phyloP scores from a whole-genome alignment of 164 flowering plant species.

The Liriodendron chinense region DNA sequence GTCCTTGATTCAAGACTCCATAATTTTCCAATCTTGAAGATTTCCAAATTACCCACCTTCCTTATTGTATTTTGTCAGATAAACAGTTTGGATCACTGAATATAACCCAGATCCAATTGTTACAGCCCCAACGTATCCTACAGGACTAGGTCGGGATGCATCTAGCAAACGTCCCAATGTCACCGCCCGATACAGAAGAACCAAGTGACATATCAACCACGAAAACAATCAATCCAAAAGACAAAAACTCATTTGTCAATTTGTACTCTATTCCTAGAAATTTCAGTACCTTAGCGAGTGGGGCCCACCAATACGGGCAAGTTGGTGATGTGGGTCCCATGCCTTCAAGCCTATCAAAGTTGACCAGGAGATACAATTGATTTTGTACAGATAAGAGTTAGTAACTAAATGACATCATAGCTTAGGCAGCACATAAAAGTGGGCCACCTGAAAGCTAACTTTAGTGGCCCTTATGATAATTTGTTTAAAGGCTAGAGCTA shows the following conservation, averaged over 20 bases:
- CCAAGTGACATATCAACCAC: background rate
- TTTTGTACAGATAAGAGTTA: background rate
- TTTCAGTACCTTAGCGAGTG: background rate
- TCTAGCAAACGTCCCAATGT: background rate
- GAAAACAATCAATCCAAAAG: background rate
- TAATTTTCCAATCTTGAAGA: no score
- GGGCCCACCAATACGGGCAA: background rate
- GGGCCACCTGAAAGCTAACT: background rate
- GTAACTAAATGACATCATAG: background rate
- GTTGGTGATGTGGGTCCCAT: background rate
- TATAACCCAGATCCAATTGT: no score
- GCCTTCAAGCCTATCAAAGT: background rate
- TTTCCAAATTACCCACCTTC: no score
- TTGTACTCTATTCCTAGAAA: background rate
- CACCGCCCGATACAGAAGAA: background rate
- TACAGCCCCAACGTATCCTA: no score
- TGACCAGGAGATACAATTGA: background rate
- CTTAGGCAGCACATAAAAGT: background rate
- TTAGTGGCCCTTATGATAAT: background rate
- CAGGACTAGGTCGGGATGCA: no score
- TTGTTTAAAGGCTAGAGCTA: background rate
- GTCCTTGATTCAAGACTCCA: no score
- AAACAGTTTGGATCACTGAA: no score
- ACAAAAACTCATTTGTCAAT: background rate
- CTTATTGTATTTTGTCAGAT: no score